Evolutionary conservation across 495 filamentous ascomycete genomes (phyloP).

Genomic region (Aspergillus incahuasiensis): DNA sequence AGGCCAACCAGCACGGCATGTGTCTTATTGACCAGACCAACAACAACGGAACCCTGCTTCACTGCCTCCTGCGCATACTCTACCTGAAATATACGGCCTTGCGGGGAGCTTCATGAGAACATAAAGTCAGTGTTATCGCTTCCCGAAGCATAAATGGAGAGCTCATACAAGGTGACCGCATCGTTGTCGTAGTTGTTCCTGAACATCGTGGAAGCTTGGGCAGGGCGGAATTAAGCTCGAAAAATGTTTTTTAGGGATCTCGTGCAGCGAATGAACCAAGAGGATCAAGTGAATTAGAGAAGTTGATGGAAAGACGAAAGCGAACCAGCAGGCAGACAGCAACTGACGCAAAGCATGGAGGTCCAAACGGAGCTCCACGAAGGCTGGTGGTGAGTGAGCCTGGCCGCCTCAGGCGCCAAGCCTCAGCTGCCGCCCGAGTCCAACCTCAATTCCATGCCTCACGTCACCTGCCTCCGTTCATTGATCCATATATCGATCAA

Average conservation of each 20-base stretch:
- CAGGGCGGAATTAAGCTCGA: background rate
- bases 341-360: conserved; percentile 21
- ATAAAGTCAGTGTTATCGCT: conserved; percentile 17
- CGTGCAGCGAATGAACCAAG: background rate
- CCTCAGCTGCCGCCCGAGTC: conserved; percentile 26
- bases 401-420: conserved; percentile 35
- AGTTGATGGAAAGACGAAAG: conserved; percentile 20
- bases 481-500: conserved; percentile 10
- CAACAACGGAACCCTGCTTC: conserved; percentile 97
- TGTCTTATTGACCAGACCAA: conserved; percentile 95
- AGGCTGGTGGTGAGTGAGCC: conserved; percentile 11
- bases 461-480: conserved; percentile 17
- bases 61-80: conserved; percentile 99
- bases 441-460: conserved; percentile 10
- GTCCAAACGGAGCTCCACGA: conserved; percentile 7
- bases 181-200: conserved; percentile 99
- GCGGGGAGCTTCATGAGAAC: conserved; percentile 69
- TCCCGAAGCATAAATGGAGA: conserved; percentile 26
- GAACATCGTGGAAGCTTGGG: conserved; percentile 66
- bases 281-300: background rate
- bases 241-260: conserved; percentile 1
- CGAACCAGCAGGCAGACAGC: conserved; percentile 20
- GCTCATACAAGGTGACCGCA: conserved; percentile 92
- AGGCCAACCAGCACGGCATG: conserved; percentile 93
- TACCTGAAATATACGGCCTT: conserved; percentile 99